Evolutionary conservation across 2,329 filamentous ascomycete species (phyloP).

Genomic region (Harringtonia lauricola): DNA sequence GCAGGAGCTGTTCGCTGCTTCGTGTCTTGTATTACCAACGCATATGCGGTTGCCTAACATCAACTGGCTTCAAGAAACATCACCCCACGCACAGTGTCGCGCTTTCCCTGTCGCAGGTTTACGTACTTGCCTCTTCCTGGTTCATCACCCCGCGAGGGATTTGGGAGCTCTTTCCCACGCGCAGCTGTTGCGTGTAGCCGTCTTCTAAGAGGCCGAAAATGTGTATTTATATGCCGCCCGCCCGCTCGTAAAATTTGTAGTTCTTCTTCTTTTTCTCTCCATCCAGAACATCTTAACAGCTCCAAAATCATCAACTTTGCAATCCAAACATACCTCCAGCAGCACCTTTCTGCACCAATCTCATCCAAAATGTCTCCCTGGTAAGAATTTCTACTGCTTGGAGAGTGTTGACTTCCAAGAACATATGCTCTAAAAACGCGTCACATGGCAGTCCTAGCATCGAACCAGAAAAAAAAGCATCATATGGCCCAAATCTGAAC

Average conservation of each 20-base stretch:
- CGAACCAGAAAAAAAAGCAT: no score
- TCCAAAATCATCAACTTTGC: not conserved
- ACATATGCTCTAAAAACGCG: no score
- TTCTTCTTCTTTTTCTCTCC: not conserved
- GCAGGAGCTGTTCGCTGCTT: no score
- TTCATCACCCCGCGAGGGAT: not conserved
- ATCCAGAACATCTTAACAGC: not conserved
- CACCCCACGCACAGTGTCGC: constrained; percentile 1
- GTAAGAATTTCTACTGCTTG: constrained; percentile 4
- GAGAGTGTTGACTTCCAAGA: no score
- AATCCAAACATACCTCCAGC: not conserved
- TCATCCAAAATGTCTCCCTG: constrained; percentile 10
- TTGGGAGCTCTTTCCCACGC: not conserved
- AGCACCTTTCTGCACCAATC: not conserved
- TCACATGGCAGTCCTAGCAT: no score
- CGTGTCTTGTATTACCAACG: no score
- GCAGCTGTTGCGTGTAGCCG: not conserved
- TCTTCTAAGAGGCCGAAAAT: not conserved
- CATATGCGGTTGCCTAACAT: not conserved
- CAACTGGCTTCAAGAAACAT: not conserved
- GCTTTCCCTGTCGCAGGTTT: not conserved
- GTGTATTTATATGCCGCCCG: constrained; percentile 5
- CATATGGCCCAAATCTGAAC: no score
- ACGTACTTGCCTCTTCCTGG: not conserved
- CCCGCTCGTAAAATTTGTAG: not conserved